Evolutionary conservation across 345 rosid genomes (phyloP), one percentile per base, ranked within the genome.

Genomic region (Carallia brachiata): DNA sequence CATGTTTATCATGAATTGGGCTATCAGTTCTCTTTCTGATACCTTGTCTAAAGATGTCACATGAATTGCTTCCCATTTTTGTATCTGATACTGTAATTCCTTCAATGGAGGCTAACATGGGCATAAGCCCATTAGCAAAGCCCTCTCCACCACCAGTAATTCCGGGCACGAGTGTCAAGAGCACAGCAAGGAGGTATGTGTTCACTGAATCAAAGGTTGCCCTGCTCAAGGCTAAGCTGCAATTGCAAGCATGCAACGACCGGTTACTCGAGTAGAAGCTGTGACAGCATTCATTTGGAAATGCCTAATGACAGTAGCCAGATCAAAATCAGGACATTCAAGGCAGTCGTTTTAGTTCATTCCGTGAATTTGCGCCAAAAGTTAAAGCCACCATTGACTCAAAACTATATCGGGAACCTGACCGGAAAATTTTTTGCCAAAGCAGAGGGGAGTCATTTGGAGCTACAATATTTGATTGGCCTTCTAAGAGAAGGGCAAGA

Each of bases 361-460:
- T 65, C 68, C 3, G 77, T 68, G 39, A 78, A 64, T 36, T 27
- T 83, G 52, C 69, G 81, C 7, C 75, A 66, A 28, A 71, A 69
- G 10, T 8, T 71, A 4, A 9, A 17, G 6, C 69, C 69, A 19
- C 63, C 63, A 3, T 36, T 64, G 64, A 23, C 58, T 39, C 23
- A 30, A 10, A 64, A 55, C 47, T 27, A 27, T 12, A 5, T 56
- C 0, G 75, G 75, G 7, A 54, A 71, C 56, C 48, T 56, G 6
- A 23, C 52, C 6, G 52, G 19, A 28, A 23, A 44, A 5, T 7
- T 63, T 30, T 18, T 48, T 2, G 68, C 40, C 7, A 15, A 7
- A 4, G 18, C 7, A 6, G 53, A 18, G 34, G 31, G 31, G 31
- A 4, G 19, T 10, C 39, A n/a, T 13, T 10, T 15, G 6, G 63